A percentile compares a stretch with the other conserved stretches of the same genome.
phyloP scores from a whole-genome alignment of 2,329 filamentous ascomycete species.

The Dothideomycetes sp. region DNA sequence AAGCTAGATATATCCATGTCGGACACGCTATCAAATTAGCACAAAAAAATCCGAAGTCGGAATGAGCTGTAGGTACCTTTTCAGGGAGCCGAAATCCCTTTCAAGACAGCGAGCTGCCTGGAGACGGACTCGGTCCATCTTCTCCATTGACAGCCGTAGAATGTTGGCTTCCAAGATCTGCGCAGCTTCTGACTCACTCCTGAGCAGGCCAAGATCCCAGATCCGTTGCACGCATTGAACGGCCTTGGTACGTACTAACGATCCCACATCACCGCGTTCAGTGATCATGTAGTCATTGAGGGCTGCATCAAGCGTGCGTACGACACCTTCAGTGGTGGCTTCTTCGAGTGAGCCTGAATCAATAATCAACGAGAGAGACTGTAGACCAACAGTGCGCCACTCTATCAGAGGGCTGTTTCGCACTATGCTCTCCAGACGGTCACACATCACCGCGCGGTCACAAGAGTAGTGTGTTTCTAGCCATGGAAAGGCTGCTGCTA shows the following conservation, averaged over 20 bases:
- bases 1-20: constrained; percentile 45
- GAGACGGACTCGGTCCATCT: constrained; percentile 74
- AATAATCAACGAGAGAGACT: constrained; percentile 27
- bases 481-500: constrained; percentile 26
- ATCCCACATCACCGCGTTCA: constrained; percentile 81
- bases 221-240: constrained; percentile 53
- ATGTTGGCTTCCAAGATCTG: constrained; percentile 21
- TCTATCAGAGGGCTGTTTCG: constrained; percentile 30
- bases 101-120: constrained; percentile 43
- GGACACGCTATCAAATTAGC: background rate
- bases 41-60: background rate
- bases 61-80: background rate
- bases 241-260: constrained; percentile 71
- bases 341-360: constrained; percentile 7
- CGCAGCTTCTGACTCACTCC: background rate
- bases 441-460: background rate
- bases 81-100: background rate
- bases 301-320: constrained; percentile 26
- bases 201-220: constrained; percentile 19
- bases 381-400: constrained; percentile 35
- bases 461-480: constrained; percentile 18
- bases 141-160: constrained; percentile 71
- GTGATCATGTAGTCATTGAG: constrained; percentile 88
- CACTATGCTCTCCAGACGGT: constrained; percentile 13
- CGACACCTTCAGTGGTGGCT: constrained; percentile 17